Base-by-base conservation (phyloP, 305 asterid species). In the Solanum hybrid region DNA sequence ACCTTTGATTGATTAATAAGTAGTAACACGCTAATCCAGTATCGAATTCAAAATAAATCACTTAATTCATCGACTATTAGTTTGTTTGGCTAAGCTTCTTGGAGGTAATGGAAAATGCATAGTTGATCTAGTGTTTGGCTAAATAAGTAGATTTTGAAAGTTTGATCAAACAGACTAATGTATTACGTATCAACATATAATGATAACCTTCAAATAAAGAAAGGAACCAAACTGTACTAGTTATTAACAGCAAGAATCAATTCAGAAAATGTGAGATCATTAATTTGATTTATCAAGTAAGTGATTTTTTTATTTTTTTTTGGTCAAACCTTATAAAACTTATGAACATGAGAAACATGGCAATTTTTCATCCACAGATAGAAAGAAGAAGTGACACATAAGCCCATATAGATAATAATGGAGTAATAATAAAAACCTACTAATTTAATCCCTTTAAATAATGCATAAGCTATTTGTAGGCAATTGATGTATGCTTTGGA, bases 291-390 rank as follows among this genome's bases (percentile, higher is more conserved):
- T 9, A 39, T 31, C 13, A 4, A 35, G 64, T 69, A 34, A 13
- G 13, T 31, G 88, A 73, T 79, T 20, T 69, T 5, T 8, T 11
- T 4, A 1, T 69, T 57, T 57, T 13, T 42, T 42, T 46, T 35
- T 5, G 67, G 88, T 89, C 91, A 84, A 88, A 84, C 61, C 31
- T 42, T 34, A 76, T 42, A 42, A 29, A n/a, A 87, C 5, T n/a
- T 64, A 6, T 26, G 28, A 87, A 83, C 88, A 71, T 74, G 64
- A 87, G 81, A 90, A 71, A 87, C 64, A 91, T 89, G 91, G 93
- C 39, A 89, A 87, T 20, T 28, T 85, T 89, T 82, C 91, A 90
- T 89, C 92, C 92, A 87, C 85, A 67, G 37, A 81, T 73, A 3
- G 18, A 87, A 28, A 13, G 26, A 80, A 13, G 3, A 3, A 34